A percentile compares a stretch with the other conserved stretches of the same genome.
These are phyloP conservation scores for Parmelia sp. DNA, from an alignment of 495 filamentous ascomycete genomes.

Conservation along the genomic window DNA sequence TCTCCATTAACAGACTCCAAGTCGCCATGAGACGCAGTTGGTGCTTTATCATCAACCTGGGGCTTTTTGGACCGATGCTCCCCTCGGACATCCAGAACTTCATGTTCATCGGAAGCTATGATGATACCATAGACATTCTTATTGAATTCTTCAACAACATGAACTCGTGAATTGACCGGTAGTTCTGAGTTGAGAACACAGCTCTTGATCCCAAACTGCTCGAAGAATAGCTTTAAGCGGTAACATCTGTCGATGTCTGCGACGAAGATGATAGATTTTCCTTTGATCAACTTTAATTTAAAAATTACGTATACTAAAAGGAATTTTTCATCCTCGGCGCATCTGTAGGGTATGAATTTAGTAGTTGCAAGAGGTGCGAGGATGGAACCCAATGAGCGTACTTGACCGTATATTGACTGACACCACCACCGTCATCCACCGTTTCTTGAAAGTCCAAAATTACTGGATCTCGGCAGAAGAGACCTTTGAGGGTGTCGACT, in stretches of 20 bases:
- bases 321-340: conserved; percentile 96
- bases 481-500: conserved; percentile 72
- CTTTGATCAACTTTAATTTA: conserved; percentile 89
- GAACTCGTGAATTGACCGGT: conserved; percentile 84
- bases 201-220: conserved; percentile 90
- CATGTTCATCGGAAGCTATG: conserved; percentile 89
- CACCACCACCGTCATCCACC: conserved; percentile 61
- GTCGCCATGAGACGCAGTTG: conserved; percentile 20
- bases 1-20: conserved; percentile 30
- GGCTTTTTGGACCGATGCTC: conserved; percentile 28
- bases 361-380: no score
- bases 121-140: conserved; percentile 94
- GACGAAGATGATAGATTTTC: conserved; percentile 91
- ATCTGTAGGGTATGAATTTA: conserved; percentile 40
- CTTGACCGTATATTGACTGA: conserved; percentile 83
- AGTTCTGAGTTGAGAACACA: conserved; percentile 94
- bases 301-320: conserved; percentile 88
- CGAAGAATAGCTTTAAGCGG: conserved; percentile 87
- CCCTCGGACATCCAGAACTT: conserved; percentile 49
- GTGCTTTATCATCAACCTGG: conserved; percentile 3
- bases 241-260: conserved; percentile 90
- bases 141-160: conserved; percentile 97
- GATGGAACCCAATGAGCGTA: conserved; percentile 33
- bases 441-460: conserved; percentile 70
- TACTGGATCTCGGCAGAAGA: conserved; percentile 79